A percentile compares a stretch with the other conserved stretches of the same genome.
phyloP scores from a whole-genome alignment of 352 stramenopile species.

The Pythium aristosporum region DNA sequence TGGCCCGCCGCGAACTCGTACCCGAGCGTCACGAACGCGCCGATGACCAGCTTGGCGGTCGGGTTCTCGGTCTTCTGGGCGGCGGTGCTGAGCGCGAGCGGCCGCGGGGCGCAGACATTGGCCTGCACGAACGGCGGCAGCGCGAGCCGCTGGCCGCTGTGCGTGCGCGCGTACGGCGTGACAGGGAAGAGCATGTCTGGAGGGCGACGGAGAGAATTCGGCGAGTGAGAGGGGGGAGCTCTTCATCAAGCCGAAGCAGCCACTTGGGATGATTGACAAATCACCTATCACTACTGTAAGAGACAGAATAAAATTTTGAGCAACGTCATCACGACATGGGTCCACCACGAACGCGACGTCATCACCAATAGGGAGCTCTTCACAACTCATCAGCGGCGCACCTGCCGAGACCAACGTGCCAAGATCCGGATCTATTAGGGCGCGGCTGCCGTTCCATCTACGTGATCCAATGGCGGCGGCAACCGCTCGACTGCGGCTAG shows the following conservation, averaged over 20 bases:
- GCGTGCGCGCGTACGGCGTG: background rate
- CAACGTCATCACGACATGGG: conserved; percentile 22
- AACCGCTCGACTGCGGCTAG: too few species aligned
- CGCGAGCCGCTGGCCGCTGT: background rate
- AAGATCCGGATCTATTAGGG: conserved; percentile 9
- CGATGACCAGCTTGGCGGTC: conserved; percentile 81
- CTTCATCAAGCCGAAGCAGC: background rate
- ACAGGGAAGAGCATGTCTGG: conserved; percentile 18
- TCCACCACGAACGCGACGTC: conserved; percentile 14
- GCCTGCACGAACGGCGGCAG: conserved; percentile 1
- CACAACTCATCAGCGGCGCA: background rate
- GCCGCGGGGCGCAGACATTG: conserved; percentile 26
- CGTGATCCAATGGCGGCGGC: background rate
- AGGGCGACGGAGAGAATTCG: conserved; percentile 11
- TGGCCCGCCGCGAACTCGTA: conserved; percentile 90
- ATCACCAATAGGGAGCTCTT: background rate
- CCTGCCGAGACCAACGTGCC: background rate
- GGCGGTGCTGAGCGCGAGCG: conserved; percentile 23
- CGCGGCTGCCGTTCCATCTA: background rate
- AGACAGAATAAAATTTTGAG: conserved; percentile 22
- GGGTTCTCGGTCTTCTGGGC: conserved; percentile 46
- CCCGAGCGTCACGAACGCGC: conserved; percentile 76
- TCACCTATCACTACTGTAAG: conserved; percentile 9
- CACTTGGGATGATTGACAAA: conserved; percentile 18
- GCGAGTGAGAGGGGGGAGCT: conserved; percentile 8